A percentile compares a stretch with the other conserved stretches of the same genome.
Evolutionary conservation across 768 basidiomycete species (phyloP).

Genomic region (Butyriboletus loyo): DNA sequence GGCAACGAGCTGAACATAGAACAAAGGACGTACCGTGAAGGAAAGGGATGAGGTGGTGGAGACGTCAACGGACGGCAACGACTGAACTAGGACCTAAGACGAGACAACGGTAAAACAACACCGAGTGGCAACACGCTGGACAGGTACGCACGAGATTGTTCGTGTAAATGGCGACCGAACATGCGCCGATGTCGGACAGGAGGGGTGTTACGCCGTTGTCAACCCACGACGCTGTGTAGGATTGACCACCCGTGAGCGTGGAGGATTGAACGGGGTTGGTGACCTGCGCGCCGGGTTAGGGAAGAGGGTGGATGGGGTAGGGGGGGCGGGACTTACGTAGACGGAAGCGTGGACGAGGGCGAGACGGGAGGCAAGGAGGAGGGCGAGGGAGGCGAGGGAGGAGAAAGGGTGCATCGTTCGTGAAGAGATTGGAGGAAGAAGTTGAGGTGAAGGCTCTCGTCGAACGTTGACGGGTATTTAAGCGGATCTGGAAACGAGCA

Average conservation of each 20-base stretch:
- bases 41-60: conserved; percentile 42
- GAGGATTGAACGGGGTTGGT: conserved; percentile 42
- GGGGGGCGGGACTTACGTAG: neutral
- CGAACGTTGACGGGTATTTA: conserved; percentile 21
- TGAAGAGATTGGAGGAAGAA: neutral
- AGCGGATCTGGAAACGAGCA: conserved; percentile 22
- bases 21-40: conserved; percentile 49
- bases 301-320: neutral
- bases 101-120: neutral
- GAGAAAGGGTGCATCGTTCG: conserved; percentile 15
- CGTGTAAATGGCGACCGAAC: conserved; percentile 55
- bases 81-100: conserved; percentile 54
- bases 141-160: conserved; percentile 45
- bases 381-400: conserved; percentile 14
- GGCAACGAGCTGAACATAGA: neutral
- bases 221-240: conserved; percentile 57
- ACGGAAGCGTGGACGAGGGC: conserved; percentile 12
- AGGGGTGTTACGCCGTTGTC: conserved; percentile 59
- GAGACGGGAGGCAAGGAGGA: conserved; percentile 16
- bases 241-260: conserved; percentile 50
- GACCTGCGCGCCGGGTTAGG: conserved; percentile 18
- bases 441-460: neutral
- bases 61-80: conserved; percentile 55
- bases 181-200: conserved; percentile 47
- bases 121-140: neutral